A percentile compares a stretch with the other conserved stretches of the same genome.
These are phyloP conservation scores for Butyriboletus appendiculatus DNA, from an alignment of 1,284 basidiomycete species.

Conservation along the genomic window DNA sequence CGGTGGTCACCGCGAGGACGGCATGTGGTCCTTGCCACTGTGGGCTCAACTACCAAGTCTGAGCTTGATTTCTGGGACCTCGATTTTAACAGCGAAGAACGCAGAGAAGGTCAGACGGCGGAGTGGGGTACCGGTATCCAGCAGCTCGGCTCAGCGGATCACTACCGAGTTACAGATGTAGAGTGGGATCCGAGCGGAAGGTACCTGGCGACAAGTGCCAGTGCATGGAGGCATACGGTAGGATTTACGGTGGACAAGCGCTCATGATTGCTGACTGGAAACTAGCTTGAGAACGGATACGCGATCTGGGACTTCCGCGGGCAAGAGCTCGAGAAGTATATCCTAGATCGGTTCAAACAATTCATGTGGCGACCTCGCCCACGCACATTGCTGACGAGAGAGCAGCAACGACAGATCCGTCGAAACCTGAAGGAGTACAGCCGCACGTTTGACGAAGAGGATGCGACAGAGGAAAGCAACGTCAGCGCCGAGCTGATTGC, in stretches of 20 bases:
- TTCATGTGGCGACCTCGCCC: constrained; percentile 98
- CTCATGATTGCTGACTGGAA: constrained; percentile 9
- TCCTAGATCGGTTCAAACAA: constrained; percentile 97
- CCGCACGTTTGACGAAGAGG: constrained; percentile 94
- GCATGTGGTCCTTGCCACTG: constrained; percentile 94
- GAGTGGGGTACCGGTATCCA: constrained; percentile 91
- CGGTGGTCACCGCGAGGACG: constrained; percentile 98
- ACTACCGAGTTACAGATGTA: constrained; percentile 97
- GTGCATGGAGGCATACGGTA: constrained; percentile 94
- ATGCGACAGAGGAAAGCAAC: constrained; percentile 93
- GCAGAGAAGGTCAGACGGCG: constrained; percentile 58
- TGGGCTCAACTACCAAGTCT: constrained; percentile 94
- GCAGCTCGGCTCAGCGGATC: constrained; percentile 87
- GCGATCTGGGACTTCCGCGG: constrained; percentile 99
- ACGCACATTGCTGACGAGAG: constrained; percentile 82
- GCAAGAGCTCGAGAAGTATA: constrained; percentile 86
- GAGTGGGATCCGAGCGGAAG: constrained; percentile 99
- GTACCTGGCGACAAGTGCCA: constrained; percentile 92
- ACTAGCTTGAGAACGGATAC: constrained; percentile 93
- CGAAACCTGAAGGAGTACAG: constrained; percentile 94
- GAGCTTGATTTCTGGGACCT: constrained; percentile 99
- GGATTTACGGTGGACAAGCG: constrained; percentile 5
- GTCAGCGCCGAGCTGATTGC: constrained; percentile 94
- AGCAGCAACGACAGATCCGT: constrained; percentile 87
- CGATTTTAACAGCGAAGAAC: constrained; percentile 86